Base-by-base conservation (phyloP, 108 stramenopile genomes). In the Cyclotella choctawhatcheeana region DNA sequence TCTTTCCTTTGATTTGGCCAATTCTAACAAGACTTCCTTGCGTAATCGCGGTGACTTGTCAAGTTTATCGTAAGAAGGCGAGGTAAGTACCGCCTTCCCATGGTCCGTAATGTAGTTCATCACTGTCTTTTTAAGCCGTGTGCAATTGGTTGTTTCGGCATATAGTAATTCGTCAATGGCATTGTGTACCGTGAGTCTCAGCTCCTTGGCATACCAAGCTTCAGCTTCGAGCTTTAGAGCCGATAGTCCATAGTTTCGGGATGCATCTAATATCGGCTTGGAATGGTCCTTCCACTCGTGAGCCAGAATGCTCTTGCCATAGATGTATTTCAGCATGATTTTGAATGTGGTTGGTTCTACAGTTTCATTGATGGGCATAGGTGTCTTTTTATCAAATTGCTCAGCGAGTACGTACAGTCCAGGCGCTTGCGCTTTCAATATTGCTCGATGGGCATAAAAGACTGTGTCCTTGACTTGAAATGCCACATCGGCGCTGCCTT, bases 241-340 rank as follows among this genome's bases (percentile, higher is more conserved):
- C 4, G 25, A 44, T 4, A 31, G 8, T 2, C 69, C 69, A 59
- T 47, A 70, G 2, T 44, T 30, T 26, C 58, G 27, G 1, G 69
- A 56, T 25, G 58, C 56, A 3, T 67, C 66, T 8, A 67, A 8
- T 25, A 67, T 51, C 18, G 52, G 50, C 25, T 67, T 67, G n/a
- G 66, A 67, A 10, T 29, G 6, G 5, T 21, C 21, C 17, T 44
- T 14, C 62, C 43, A 45, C 21, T 44, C 43, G 13, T 20, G 2
- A 3, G 21, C 10, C 27, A 32, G 69, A 29, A 70, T 25, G 3
- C 14, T 34, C 26, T 22, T 29, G 16, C 69, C 69, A 59, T 70
- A 70, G 4, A 70, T 35, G 40, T 59, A 59, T 16, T 44, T 37
- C 20, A 70, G 56, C 14, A 70, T 26, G 5, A 59, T 13, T 44